These are phyloP conservation scores for Dimargaris xerosporica DNA, from an alignment of 192 early-diverging fungal genomes.

Conservation along the genomic window DNA sequence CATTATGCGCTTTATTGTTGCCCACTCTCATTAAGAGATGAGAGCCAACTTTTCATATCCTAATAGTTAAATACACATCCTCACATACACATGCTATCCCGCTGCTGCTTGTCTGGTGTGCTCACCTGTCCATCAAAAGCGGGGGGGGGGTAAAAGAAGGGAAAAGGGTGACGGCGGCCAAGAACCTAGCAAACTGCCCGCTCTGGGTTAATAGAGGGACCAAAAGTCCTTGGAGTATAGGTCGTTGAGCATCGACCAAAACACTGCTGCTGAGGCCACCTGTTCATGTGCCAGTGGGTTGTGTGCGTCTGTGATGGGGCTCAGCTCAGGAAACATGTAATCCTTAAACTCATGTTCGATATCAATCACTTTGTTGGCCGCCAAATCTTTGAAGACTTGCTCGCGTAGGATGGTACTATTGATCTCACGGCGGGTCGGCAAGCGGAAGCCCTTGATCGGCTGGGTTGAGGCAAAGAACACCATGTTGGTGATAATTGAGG, in stretches of 20 bases:
- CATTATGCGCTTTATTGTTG: too few species aligned
- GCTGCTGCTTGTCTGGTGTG: too few species aligned
- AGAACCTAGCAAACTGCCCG: too few species aligned
- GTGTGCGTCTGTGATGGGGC: constrained; percentile 43
- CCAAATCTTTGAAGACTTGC: constrained; percentile 21
- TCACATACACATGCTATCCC: too few species aligned
- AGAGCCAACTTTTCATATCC: too few species aligned
- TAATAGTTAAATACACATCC: too few species aligned
- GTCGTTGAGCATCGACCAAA: constrained; percentile 61
- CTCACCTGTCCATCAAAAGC: too few species aligned
- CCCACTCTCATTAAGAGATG: too few species aligned
- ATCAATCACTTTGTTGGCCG: constrained; percentile 28
- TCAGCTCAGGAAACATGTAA: constrained; percentile 18
- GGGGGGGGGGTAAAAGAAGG: too few species aligned
- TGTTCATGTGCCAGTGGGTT: constrained; percentile 48
- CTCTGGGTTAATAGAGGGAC: constrained; percentile 38
- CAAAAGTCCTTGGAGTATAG: constrained; percentile 57
- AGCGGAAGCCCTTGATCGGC: constrained; percentile 28
- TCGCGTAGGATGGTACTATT: constrained; percentile 17
- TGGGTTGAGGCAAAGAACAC: constrained; percentile 44
- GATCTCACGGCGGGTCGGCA: constrained; percentile 18
- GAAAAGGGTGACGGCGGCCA: too few species aligned
- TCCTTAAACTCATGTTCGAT: constrained; percentile 28
- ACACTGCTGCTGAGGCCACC: constrained; percentile 34
- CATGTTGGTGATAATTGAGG: constrained; percentile 36